phyloP scores from a whole-genome alignment of 352 stramenopile species.

The Pythium dissimile region DNA sequence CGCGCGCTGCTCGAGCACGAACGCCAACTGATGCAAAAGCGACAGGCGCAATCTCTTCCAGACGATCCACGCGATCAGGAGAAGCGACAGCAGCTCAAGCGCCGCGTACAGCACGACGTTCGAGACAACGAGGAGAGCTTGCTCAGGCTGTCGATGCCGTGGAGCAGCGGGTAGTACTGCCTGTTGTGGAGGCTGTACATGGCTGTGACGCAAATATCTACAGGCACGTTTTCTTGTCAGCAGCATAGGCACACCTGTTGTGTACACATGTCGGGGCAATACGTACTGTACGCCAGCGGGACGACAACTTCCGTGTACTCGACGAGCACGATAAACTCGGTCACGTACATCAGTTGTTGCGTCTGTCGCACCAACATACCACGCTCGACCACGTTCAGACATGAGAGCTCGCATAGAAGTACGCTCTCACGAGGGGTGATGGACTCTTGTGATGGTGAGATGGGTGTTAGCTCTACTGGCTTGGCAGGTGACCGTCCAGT shows the following conservation, averaged over 20 bases:
- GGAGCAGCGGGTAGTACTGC: constrained; percentile 27
- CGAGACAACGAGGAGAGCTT: neutral
- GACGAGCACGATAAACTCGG: constrained; percentile 31
- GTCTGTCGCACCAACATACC: constrained; percentile 14
- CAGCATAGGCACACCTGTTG: neutral
- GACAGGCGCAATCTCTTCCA: constrained; percentile 17
- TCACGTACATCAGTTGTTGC: constrained; percentile 25
- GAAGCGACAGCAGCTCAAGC: constrained; percentile 9
- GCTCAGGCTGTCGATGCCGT: neutral
- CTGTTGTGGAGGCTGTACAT: constrained; percentile 26
- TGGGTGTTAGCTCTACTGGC: neutral
- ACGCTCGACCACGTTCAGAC: constrained; percentile 8
- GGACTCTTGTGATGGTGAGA: too few species aligned
- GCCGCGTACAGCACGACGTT: constrained; percentile 10
- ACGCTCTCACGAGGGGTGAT: neutral
- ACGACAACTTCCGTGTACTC: constrained; percentile 42
- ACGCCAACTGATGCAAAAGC: constrained; percentile 16
- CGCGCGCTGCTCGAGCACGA: constrained; percentile 10
- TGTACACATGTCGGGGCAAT: too few species aligned
- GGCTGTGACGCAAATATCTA: constrained; percentile 14
- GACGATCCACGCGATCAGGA: neutral
- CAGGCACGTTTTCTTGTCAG: neutral
- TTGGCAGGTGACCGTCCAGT: neutral
- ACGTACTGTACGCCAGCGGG: constrained; percentile 25
- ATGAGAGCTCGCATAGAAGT: neutral